Evolutionary conservation across 148 eudicot genomes (phyloP).

Genomic region (Arbutus unedo): DNA sequence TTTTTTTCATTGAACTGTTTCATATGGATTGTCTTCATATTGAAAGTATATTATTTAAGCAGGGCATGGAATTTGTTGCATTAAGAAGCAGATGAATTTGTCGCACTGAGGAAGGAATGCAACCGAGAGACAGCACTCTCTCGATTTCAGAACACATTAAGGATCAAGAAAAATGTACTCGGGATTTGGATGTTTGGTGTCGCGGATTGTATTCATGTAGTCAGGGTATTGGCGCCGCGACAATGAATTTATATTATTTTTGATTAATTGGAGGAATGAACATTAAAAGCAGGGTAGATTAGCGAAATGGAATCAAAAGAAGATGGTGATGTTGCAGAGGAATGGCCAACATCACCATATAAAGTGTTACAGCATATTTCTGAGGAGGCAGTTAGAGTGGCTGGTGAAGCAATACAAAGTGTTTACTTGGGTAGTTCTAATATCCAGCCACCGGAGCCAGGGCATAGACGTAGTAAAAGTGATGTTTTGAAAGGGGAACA

Average conservation of each 20-base stretch:
- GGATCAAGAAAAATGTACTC: not conserved
- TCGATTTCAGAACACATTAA: not conserved
- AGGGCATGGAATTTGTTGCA: not conserved
- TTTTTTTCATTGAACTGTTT: not conserved
- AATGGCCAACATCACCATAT: constrained; percentile 48
- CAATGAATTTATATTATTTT: not conserved
- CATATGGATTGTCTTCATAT: not conserved
- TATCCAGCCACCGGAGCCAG: constrained; percentile 34
- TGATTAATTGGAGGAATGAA: constrained; percentile 20
- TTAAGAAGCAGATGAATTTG: not conserved
- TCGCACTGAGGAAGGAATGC: not conserved
- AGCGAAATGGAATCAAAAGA: constrained; percentile 49
- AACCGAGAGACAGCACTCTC: not conserved
- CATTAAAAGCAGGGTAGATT: constrained; percentile 23
- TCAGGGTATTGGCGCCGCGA: not conserved
- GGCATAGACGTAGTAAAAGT: constrained; percentile 61
- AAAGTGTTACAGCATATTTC: constrained; percentile 61
- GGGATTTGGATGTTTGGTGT: not conserved
- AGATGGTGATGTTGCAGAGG: constrained; percentile 37
- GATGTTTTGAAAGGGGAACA: constrained; percentile 39
- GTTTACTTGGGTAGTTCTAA: constrained; percentile 39
- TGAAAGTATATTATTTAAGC: not conserved
- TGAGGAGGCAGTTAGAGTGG: constrained; percentile 66
- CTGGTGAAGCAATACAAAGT: constrained; percentile 48
- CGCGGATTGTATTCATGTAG: not conserved